Base-by-base conservation (phyloP, 192 early-diverging fungal genomes). In the Backusella circina region DNA sequence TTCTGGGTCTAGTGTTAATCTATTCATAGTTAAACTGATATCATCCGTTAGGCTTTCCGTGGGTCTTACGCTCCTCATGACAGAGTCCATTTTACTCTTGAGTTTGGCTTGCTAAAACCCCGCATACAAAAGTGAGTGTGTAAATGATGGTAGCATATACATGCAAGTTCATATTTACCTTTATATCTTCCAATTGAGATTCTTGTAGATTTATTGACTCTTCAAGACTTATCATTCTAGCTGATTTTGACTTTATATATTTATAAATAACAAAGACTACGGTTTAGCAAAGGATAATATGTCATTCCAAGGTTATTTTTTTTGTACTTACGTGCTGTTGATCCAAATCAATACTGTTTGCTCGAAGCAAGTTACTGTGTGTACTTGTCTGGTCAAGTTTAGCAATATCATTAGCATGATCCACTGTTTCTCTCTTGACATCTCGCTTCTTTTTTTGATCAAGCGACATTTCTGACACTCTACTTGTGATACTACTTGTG, bases 161-260 rank as follows among this genome's bases (percentile, higher is more conserved):
- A n/a, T n/a, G n/a, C n/a, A n/a, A n/a, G n/a, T n/a, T 38, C 21
- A 6, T n/a, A 41, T 21, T 69, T 69, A 69, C 69, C n/a, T 57
- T 72, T 18, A 51, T 32, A 15, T 72, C 28, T 33, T 51, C 21
- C n/a, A 57, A 51, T 18, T 72, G 50, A 21, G 28, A 51, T 3
- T 35, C 71, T 36, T 72, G 44, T 15, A 72, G 38, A 21, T 72
- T 23, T 32, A 72, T 72, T 9, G 71, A 47, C 28, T 72, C 71
- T 61, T 72, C 51, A 26, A 72, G 33, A 38, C 71, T 72, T 35
- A 72, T 72, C 71, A 72, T 36, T 35, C 50, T 50, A 23, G 33
- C 51, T 9, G 65, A n/a, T 61, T 36, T 57, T 28, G 71, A 2
- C 71, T 72, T 39, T 32, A n/a, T n/a, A n/a, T n/a, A n/a, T n/a